phyloP scores from a whole-genome alignment of 306 rosid species.

The Dalbergia cultrata region DNA sequence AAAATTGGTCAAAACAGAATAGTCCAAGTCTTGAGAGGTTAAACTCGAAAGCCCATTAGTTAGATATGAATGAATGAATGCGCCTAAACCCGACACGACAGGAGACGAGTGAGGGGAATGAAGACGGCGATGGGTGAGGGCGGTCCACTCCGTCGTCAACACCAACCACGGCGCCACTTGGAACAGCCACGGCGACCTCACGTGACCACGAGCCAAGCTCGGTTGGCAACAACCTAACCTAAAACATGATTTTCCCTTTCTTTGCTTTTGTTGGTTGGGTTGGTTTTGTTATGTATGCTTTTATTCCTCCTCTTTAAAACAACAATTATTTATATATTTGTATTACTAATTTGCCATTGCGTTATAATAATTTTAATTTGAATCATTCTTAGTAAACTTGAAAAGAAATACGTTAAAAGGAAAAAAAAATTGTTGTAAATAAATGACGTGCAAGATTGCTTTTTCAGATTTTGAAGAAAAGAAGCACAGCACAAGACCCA shows the following conservation, averaged over 20 bases:
- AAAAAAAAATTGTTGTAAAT: no score
- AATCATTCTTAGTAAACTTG: slow-evolving; percentile 24
- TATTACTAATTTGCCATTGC: background rate
- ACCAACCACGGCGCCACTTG: background rate
- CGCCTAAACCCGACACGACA: no score
- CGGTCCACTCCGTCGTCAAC: background rate
- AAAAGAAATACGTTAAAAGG: background rate
- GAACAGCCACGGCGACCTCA: background rate
- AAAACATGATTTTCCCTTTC: background rate
- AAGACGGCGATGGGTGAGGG: slow-evolving; percentile 3
- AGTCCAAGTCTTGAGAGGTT: background rate
- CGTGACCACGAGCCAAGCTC: background rate
- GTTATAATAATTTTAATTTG: background rate
- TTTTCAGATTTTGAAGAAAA: slow-evolving; percentile 40
- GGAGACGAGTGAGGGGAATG: slow-evolving; percentile 2
- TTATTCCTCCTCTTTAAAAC: background rate
- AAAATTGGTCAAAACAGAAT: background rate
- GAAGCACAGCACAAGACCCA: slow-evolving; percentile 39
- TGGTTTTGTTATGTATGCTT: background rate
- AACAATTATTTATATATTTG: no score
- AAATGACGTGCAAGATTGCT: slow-evolving; percentile 24
- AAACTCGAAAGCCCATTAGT: background rate
- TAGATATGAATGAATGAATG: no score
- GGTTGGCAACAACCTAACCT: slow-evolving; percentile 6
- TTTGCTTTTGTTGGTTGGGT: background rate